phyloP scores from a whole-genome alignment of 1,284 basidiomycete genomes.

The Anthracocystis panici-leucophaei region DNA sequence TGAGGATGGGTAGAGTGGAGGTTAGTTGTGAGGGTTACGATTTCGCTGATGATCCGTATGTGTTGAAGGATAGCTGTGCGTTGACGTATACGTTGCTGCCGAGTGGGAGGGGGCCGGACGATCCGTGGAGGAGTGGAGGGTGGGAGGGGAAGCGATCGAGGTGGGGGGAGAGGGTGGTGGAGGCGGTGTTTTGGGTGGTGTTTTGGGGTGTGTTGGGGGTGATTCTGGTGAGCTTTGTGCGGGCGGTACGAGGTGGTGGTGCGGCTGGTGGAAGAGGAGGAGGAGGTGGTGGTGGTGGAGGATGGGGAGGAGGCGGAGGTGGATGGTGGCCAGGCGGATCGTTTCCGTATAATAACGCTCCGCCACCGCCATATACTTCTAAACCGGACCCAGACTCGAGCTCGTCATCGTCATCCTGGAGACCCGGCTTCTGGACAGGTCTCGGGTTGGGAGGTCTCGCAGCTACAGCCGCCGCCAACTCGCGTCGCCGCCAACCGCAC shows the following conservation, averaged over 20 bases:
- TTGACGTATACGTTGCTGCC: constrained; percentile 49
- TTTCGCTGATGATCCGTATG: constrained; percentile 80
- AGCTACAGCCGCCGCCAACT: constrained; percentile 25
- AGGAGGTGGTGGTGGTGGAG: constrained; percentile 71
- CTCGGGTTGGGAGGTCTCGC: constrained; percentile 48
- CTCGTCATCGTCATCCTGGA: constrained; percentile 26
- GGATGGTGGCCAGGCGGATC: constrained; percentile 43
- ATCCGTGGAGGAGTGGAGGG: constrained; percentile 19
- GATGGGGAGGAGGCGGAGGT: constrained; percentile 67
- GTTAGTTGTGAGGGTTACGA: constrained; percentile 91
- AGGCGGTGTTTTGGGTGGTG: constrained; percentile 74
- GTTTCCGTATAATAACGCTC: constrained; percentile 41
- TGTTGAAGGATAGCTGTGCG: constrained; percentile 75
- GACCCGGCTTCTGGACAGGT: constrained; percentile 62
- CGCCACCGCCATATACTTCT: constrained; percentile 82
- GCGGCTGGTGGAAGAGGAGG: constrained; percentile 62
- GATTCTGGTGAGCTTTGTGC: constrained; percentile 38
- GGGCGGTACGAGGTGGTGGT: constrained; percentile 21
- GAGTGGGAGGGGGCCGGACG: constrained; percentile 18
- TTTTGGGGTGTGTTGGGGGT: constrained; percentile 72
- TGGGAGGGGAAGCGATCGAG: constrained; percentile 20
- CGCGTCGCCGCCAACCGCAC: constrained; percentile 3
- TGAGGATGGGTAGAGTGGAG: constrained; percentile 83
- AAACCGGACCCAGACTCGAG: constrained; percentile 69
- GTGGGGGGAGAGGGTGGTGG: constrained; percentile 52